phyloP scores from a whole-genome alignment of 177 flowering plant genomes.

The Vitis hybrid region DNA sequence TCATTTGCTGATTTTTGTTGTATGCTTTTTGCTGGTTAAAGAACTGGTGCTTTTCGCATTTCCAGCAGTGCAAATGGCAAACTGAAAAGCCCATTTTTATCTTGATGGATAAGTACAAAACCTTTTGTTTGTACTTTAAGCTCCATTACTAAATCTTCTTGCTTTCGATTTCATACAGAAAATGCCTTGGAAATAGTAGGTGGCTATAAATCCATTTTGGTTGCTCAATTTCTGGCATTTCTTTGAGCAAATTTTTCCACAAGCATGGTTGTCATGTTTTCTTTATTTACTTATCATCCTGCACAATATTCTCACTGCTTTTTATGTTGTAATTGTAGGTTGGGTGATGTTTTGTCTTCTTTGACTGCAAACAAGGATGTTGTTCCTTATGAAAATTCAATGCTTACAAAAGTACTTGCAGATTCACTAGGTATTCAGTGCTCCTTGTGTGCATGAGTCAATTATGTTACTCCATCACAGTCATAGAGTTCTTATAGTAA shows the following conservation, averaged over 20 bases:
- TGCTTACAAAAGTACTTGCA: conserved; percentile 73
- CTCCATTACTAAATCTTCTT: too few species aligned
- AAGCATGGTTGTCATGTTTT: neutral
- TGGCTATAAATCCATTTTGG: neutral
- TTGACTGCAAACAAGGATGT: conserved; percentile 78
- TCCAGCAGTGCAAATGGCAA: too few species aligned
- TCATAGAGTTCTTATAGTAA: neutral
- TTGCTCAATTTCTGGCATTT: neutral
- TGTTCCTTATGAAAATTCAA: conserved; percentile 81
- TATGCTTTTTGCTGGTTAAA: too few species aligned
- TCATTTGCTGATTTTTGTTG: too few species aligned
- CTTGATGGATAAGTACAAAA: too few species aligned
- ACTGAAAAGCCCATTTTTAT: too few species aligned
- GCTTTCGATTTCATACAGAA: too few species aligned
- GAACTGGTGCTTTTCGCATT: too few species aligned
- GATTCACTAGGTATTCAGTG: conserved; percentile 77
- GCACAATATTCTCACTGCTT: neutral
- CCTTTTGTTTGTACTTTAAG: too few species aligned
- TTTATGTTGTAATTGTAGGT: conserved; percentile 39
- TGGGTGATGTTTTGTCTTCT: conserved; percentile 90
- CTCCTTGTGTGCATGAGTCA: neutral
- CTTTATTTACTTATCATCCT: neutral
- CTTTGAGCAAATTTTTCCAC: neutral
- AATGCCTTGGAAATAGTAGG: neutral
- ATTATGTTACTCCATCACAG: neutral